Conservation (phyloP, 1,139 yeast species). For the Chernovozyma sophiae-reginae region DNA sequence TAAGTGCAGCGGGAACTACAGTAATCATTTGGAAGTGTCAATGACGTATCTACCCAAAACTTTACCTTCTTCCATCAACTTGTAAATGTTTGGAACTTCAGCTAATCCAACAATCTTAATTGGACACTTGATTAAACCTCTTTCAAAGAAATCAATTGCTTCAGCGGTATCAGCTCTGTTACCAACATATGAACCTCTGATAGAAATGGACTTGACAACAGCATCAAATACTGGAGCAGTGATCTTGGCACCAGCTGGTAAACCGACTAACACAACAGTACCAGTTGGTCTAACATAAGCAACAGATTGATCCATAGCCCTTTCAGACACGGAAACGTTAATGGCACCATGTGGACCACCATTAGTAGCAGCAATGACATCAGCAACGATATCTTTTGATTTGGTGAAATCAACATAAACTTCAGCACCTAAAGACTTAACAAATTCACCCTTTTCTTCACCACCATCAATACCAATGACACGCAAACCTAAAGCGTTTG, state of each 20-base stretch:
- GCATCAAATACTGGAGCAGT: slow-evolving; percentile 60
- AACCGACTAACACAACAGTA: slow-evolving; percentile 68
- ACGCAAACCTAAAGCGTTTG: slow-evolving; percentile 70
- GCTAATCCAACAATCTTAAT: slow-evolving; percentile 68
- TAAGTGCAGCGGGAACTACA: too few species aligned
- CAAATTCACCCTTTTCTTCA: slow-evolving; percentile 56
- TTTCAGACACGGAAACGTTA: slow-evolving; percentile 68
- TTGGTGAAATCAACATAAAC: slow-evolving; percentile 60
- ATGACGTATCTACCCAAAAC: slow-evolving; percentile 76
- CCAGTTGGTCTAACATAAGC: slow-evolving; percentile 66
- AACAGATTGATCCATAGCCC: slow-evolving; percentile 60
- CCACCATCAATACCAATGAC: slow-evolving; percentile 77
- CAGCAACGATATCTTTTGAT: slow-evolving; percentile 53
- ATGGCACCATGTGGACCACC: slow-evolving; percentile 81
- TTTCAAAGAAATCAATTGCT: slow-evolving; percentile 67
- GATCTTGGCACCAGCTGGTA: slow-evolving; percentile 70
- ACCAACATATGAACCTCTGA: slow-evolving; percentile 75
- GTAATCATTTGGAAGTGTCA: slow-evolving; percentile 58
- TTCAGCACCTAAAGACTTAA: slow-evolving; percentile 62
- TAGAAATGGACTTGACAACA: slow-evolving; percentile 59
- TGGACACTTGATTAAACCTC: slow-evolving; percentile 69
- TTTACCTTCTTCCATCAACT: slow-evolving; percentile 67
- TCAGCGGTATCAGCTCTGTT: slow-evolving; percentile 77
- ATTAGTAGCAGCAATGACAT: slow-evolving; percentile 54
- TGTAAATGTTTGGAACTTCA: slow-evolving; percentile 57